These are phyloP conservation scores for Cladophialophora chaetospira DNA, from an alignment of 2,329 filamentous ascomycete genomes.

Conservation along the genomic window DNA sequence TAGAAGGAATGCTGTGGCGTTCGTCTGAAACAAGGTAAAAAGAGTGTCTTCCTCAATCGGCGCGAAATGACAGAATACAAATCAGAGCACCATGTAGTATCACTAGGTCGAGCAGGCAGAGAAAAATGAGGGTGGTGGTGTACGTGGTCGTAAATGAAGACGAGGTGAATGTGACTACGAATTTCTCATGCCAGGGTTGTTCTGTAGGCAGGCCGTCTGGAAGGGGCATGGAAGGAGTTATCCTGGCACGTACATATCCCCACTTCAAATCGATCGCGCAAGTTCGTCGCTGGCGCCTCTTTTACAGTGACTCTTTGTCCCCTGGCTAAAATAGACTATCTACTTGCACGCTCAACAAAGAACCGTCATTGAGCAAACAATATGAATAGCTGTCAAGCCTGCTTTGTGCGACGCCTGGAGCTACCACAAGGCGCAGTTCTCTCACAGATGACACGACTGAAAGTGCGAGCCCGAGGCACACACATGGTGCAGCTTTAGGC, in stretches of 20 bases:
- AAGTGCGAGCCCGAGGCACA: slow-evolving; percentile 6
- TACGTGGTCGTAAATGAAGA: background rate
- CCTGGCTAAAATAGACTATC: background rate
- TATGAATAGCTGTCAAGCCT: background rate
- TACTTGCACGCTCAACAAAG: background rate
- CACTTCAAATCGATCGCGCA: background rate
- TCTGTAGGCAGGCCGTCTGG: slow-evolving; percentile 3
- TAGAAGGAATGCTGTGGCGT: slow-evolving; percentile 27
- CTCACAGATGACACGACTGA: too few relatives aligned
- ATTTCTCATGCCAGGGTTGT: slow-evolving; percentile 1
- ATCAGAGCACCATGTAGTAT: background rate
- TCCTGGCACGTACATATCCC: background rate
- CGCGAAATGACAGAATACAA: background rate
- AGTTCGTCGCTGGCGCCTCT: background rate
- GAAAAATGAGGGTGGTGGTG: background rate
- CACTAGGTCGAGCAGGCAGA: background rate
- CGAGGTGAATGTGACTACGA: slow-evolving; percentile 8
- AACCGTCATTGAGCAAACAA: background rate
- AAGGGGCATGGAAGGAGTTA: slow-evolving; percentile 3
- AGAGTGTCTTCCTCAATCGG: background rate
- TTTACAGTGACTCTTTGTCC: background rate
- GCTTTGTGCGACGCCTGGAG: background rate
- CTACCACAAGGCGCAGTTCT: too few relatives aligned
- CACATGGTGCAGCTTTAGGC: background rate
- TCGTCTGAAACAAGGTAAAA: slow-evolving; percentile 4